phyloP scores from a whole-genome alignment of 2,329 filamentous ascomycete species.

The Geoglossum cookeanum region DNA sequence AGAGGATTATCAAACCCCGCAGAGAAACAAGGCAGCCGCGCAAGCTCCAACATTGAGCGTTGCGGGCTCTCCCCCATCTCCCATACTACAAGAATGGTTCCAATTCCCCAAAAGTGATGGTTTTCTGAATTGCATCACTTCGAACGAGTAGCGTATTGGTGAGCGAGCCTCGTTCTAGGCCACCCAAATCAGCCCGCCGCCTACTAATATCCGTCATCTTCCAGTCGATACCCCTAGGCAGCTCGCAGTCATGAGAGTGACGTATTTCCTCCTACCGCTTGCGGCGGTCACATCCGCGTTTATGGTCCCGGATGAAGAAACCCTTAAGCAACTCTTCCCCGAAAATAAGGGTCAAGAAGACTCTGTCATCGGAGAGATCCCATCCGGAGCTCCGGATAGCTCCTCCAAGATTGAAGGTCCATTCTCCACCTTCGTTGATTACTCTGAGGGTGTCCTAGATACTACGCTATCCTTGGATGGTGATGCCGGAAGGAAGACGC shows the following conservation, averaged over 20 bases:
- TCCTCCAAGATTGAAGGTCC: conserved; percentile 15
- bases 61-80: too few species aligned
- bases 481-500: conserved; percentile 17
- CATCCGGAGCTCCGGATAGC: conserved; percentile 14
- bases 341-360: conserved; percentile 12
- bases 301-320: conserved; percentile 31
- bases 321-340: conserved; percentile 25
- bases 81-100: too few species aligned
- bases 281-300: conserved; percentile 29
- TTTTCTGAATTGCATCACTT: too few species aligned
- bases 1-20: too few species aligned
- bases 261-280: conserved; percentile 26
- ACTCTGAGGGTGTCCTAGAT: conserved; percentile 21
- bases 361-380: not conserved
- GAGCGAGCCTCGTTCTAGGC: too few species aligned
- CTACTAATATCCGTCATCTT: too few species aligned
- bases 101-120: too few species aligned
- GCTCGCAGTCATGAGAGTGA: conserved; percentile 25
- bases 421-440: conserved; percentile 12
- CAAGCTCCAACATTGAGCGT: too few species aligned
- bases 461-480: conserved; percentile 20
- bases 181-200: too few species aligned
- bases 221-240: not conserved
- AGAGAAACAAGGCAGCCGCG: too few species aligned
- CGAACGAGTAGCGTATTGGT: too few species aligned